phyloP scores from a whole-genome alignment of 2,329 filamentous ascomycete species.

The Nakataea oryzae region DNA sequence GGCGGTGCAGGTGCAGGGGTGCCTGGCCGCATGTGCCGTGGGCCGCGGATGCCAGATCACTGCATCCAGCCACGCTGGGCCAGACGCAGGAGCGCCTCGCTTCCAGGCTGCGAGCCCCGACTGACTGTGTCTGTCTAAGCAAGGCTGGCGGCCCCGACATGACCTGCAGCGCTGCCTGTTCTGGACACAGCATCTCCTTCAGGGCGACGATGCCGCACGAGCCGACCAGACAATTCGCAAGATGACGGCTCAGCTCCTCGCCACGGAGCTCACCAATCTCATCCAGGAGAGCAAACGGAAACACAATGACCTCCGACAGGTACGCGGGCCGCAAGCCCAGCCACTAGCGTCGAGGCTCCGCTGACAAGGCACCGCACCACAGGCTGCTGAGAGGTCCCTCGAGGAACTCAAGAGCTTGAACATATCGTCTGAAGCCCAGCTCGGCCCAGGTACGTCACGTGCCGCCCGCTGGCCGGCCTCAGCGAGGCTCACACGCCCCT shows the following conservation, averaged over 20 bases:
- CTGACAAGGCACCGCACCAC: constrained; percentile 8
- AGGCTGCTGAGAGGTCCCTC: constrained; percentile 90
- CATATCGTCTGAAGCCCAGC: constrained; percentile 64
- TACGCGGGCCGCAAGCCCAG: constrained; percentile 24
- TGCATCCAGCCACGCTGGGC: not conserved
- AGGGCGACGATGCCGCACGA: constrained; percentile 9
- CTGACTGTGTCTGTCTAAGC: not conserved
- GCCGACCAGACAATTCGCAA: constrained; percentile 20
- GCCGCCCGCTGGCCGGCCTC: constrained; percentile 4
- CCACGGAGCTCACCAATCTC: constrained; percentile 79
- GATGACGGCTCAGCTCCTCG: constrained; percentile 88
- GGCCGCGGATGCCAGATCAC: not conserved
- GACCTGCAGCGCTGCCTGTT: not conserved
- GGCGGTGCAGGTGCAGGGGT: not conserved
- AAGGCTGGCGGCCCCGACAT: not conserved
- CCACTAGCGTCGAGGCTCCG: not conserved
- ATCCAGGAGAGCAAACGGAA: constrained; percentile 95
- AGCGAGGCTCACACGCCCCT: constrained; percentile 15
- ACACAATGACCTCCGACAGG: constrained; percentile 79
- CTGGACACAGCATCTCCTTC: not conserved
- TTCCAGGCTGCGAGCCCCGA: not conserved
- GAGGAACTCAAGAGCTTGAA: constrained; percentile 75
- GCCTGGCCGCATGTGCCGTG: not conserved
- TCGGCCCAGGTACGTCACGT: constrained; percentile 51
- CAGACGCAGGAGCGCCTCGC: not conserved